These are phyloP conservation scores for Solanum chaucha DNA, from an alignment of 257 asterid genomes.

Conservation along the genomic window DNA sequence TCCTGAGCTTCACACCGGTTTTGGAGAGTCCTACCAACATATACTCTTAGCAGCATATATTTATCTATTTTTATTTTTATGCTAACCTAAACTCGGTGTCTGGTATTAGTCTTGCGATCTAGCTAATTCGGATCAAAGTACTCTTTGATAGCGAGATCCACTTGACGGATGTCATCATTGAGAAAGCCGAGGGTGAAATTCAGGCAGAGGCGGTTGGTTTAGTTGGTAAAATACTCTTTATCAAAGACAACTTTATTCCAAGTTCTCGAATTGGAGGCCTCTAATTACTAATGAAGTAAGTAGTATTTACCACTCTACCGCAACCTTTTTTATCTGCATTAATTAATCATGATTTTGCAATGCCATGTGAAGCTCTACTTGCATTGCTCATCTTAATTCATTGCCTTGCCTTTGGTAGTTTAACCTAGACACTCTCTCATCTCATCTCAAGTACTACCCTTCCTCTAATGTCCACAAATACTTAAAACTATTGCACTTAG, in stretches of 20 bases:
- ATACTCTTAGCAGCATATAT: not conserved
- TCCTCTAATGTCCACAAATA: not conserved
- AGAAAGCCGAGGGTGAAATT: not conserved
- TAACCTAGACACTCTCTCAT: not conserved
- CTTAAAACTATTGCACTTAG: not conserved
- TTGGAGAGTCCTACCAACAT: not conserved
- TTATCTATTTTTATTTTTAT: not conserved
- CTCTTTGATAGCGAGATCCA: not conserved
- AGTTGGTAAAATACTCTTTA: not conserved
- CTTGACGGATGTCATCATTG: not conserved
- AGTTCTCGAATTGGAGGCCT: not conserved
- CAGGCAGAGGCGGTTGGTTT: too few relatives aligned
- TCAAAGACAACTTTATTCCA: not conserved
- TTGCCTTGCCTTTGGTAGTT: not conserved
- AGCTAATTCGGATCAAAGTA: not conserved
- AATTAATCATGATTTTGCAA: not conserved
- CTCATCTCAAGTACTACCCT: not conserved
- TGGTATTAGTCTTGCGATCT: not conserved
- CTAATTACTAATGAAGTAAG: not conserved
- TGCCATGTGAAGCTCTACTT: slow-evolving; percentile 12
- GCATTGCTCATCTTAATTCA: not conserved
- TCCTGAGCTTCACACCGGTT: not conserved
- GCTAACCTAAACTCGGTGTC: not conserved
- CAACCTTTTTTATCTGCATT: not conserved
- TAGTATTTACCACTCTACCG: not conserved